A percentile compares a stretch with the other conserved stretches of the same genome.
phyloP scores from a whole-genome alignment of 148 eudicot genomes.

The Pouteria glomerata region DNA sequence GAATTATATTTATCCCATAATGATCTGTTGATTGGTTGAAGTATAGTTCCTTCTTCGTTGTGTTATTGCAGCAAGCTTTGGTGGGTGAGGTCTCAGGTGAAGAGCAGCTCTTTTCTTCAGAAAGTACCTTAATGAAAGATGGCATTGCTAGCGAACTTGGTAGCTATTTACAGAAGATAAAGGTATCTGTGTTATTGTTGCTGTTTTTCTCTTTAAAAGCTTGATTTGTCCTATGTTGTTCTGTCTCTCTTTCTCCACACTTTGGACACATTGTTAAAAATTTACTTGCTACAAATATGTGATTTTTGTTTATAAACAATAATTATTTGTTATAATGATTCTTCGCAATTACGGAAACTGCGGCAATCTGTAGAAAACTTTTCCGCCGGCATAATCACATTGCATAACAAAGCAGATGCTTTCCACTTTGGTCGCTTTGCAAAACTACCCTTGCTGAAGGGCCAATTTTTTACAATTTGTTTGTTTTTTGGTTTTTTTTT shows the following conservation, averaged over 20 bases:
- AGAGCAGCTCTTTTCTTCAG: conserved; percentile 86
- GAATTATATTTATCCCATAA: not conserved
- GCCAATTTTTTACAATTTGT: not conserved
- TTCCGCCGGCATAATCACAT: not conserved
- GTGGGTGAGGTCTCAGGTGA: conserved; percentile 93
- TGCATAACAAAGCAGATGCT: not conserved
- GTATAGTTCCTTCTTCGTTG: conserved; percentile 9
- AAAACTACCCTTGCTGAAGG: not conserved
- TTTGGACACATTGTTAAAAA: not conserved
- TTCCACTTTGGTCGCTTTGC: not conserved
- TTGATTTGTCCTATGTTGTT: not conserved
- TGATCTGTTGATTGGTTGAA: conserved; percentile 8
- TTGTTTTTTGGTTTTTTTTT: not conserved
- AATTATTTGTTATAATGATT: not conserved
- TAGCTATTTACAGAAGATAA: conserved; percentile 56
- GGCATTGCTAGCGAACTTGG: conserved; percentile 54
- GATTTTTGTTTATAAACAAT: not conserved
- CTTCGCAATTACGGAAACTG: not conserved
- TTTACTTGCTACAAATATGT: not conserved
- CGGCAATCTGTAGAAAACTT: not conserved
- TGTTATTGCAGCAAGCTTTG: conserved; percentile 72
- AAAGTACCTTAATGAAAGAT: conserved; percentile 37
- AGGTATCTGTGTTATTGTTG: conserved; percentile 35
- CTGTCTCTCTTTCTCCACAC: not conserved
- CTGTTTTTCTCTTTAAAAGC: not conserved